A percentile compares a stretch with the other conserved stretches of the same genome.
phyloP scores from a whole-genome alignment of 768 basidiomycete species.

The Chiua virens region DNA sequence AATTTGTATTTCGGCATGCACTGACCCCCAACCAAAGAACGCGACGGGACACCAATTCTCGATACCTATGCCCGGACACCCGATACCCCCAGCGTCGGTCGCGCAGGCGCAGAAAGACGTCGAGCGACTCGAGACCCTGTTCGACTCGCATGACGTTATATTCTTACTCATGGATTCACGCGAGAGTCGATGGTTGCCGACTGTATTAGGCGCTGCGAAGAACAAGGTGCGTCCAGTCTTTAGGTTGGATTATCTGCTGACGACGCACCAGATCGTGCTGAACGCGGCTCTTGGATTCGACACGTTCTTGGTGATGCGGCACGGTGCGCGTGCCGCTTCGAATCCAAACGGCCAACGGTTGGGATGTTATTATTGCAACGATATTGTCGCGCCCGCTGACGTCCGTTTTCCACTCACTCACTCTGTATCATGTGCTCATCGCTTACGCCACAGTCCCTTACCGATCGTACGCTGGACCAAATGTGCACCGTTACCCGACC shows the following conservation, averaged over 20 bases:
- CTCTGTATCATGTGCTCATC: neutral
- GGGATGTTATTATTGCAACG: constrained; percentile 98
- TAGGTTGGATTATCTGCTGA: neutral
- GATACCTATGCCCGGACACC: constrained; percentile 98
- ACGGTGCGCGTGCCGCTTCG: constrained; percentile 60
- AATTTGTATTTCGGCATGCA: neutral
- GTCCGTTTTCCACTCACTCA: constrained; percentile 43
- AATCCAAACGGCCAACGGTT: constrained; percentile 41
- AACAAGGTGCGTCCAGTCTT: constrained; percentile 50
- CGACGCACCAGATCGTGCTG: constrained; percentile 67
- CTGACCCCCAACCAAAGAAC: constrained; percentile 48
- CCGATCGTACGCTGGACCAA: constrained; percentile 93
- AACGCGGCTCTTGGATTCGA: constrained; percentile 97
- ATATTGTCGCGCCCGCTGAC: constrained; percentile 94
- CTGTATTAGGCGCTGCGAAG: constrained; percentile 80
- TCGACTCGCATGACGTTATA: constrained; percentile 85
- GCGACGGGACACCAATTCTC: constrained; percentile 75
- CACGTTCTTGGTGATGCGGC: constrained; percentile 95
- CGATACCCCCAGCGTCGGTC: constrained; percentile 61
- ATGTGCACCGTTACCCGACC: constrained; percentile 99
- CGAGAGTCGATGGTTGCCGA: constrained; percentile 96
- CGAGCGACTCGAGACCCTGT: constrained; percentile 66
- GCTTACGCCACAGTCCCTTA: constrained; percentile 48
- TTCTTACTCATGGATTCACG: constrained; percentile 98
- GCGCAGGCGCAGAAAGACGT: constrained; percentile 69